Evolutionary conservation across 1,139 yeast species (phyloP).

Genomic region (Protomyces lactucae-debilis): DNA sequence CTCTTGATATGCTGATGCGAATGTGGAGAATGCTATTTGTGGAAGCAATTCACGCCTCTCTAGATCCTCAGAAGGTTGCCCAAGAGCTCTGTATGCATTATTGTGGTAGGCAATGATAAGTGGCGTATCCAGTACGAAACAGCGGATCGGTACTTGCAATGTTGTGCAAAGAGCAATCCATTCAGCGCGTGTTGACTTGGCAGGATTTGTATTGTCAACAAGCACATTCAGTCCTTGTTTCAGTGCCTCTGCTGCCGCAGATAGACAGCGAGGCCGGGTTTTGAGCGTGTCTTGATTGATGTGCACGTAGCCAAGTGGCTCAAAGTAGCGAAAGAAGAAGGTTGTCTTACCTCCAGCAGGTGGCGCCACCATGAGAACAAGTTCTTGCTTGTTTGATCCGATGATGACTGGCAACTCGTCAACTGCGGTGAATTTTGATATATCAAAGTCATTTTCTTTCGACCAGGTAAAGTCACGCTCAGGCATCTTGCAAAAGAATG

Average conservation of each 20-base stretch:
- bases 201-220: constrained; percentile 28
- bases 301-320: constrained; percentile 23
- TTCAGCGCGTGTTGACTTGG: constrained; percentile 8
- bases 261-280: constrained; percentile 21
- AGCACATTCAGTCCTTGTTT: constrained; percentile 21
- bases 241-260: constrained; percentile 13
- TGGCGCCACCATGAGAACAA: constrained; percentile 26
- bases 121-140: constrained; percentile 3
- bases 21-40: neutral
- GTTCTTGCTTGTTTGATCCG: constrained; percentile 7
- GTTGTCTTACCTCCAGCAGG: constrained; percentile 29
- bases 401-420: neutral
- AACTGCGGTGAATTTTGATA: neutral
- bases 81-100: constrained; percentile 26
- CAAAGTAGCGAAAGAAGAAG: constrained; percentile 4
- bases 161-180: constrained; percentile 13
- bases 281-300: constrained; percentile 29
- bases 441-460: constrained; percentile 20
- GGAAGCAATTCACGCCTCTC: neutral
- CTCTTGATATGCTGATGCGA: neutral
- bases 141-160: neutral
- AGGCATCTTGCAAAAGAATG: constrained; percentile 38
- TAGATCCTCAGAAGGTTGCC: neutral
- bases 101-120: constrained; percentile 22
- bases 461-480: neutral